phyloP scores from a whole-genome alignment of 257 asterid species.

The Leonotis leonurus region DNA sequence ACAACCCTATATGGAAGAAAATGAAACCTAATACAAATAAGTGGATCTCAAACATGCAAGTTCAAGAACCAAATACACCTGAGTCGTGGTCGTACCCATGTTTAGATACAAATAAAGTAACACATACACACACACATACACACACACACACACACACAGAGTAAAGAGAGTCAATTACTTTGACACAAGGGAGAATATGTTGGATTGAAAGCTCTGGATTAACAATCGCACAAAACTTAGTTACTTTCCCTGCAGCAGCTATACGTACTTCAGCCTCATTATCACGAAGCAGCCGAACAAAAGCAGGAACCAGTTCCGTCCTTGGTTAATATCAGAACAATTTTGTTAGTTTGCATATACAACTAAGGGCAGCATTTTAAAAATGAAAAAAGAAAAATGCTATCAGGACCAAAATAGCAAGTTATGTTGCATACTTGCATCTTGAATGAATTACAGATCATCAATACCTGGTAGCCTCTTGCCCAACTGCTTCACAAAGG shows the following conservation, averaged over 20 bases:
- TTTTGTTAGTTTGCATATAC: background rate
- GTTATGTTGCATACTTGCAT: too few species aligned
- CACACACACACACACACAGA: background rate
- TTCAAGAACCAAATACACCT: background rate
- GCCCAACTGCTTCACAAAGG: conserved; percentile 70
- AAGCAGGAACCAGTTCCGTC: conserved; percentile 67
- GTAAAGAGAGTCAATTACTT: conserved; percentile 27
- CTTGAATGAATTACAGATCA: background rate
- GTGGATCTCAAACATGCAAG: background rate
- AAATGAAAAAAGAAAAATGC: background rate
- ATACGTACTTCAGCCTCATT: conserved; percentile 75
- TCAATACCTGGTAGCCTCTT: conserved; percentile 55
- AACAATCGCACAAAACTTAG: conserved; percentile 55
- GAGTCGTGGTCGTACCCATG: background rate
- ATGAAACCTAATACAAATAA: background rate
- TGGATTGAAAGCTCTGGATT: conserved; percentile 54
- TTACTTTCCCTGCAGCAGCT: conserved; percentile 71
- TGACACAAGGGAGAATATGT: conserved; percentile 69
- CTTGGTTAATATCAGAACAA: conserved; percentile 20
- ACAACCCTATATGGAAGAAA: background rate
- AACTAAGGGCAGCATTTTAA: background rate
- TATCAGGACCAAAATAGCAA: background rate
- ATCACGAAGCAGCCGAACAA: conserved; percentile 65
- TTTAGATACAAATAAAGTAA: background rate
- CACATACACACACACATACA: background rate